phyloP scores from a whole-genome alignment of 352 stramenopile species.

The Phytophthora fragariaefolia region DNA sequence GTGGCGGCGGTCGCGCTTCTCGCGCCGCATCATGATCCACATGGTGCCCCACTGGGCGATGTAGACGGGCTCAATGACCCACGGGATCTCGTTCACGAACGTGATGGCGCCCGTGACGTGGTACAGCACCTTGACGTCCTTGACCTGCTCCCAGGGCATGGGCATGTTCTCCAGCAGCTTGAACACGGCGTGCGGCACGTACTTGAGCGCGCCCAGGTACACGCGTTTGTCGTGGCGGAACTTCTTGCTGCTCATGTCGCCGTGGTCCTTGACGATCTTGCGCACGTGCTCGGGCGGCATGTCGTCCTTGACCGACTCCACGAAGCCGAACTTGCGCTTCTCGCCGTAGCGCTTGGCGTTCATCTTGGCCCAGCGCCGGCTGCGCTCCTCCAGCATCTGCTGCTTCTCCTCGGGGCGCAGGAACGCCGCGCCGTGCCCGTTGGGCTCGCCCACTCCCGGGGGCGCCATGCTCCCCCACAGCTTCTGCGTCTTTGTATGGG shows the following conservation, averaged over 20 bases:
- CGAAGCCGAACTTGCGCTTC: constrained; percentile 94
- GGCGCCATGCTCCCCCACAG: constrained; percentile 28
- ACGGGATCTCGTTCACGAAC: constrained; percentile 99
- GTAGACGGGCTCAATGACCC: constrained; percentile 99
- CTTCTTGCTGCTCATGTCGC: constrained; percentile 99
- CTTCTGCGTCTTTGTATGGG: constrained; percentile 28
- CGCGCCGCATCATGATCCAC: constrained; percentile 99
- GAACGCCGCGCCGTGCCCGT: constrained; percentile 17
- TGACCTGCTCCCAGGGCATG: constrained; percentile 99
- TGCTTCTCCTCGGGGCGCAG: constrained; percentile 60
- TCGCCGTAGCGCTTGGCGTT: constrained; percentile 96
- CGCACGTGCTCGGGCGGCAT: constrained; percentile 97
- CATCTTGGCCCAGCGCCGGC: constrained; percentile 85
- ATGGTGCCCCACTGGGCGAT: constrained; percentile 99
- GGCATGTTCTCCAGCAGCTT: constrained; percentile 99
- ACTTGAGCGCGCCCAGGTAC: constrained; percentile 99
- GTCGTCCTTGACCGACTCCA: constrained; percentile 92
- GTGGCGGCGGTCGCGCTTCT: constrained; percentile 99
- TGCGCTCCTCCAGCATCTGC: constrained; percentile 80
- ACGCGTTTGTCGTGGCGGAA: constrained; percentile 99
- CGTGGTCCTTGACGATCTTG: constrained; percentile 99
- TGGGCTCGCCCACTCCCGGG: constrained; percentile 30
- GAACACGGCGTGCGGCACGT: constrained; percentile 99
- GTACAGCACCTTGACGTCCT: constrained; percentile 99
- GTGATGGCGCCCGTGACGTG: constrained; percentile 99